Evolutionary conservation across 306 rosid species (phyloP), one percentile per base, ranked within the genome.

Genomic region (Malus orientalis): DNA sequence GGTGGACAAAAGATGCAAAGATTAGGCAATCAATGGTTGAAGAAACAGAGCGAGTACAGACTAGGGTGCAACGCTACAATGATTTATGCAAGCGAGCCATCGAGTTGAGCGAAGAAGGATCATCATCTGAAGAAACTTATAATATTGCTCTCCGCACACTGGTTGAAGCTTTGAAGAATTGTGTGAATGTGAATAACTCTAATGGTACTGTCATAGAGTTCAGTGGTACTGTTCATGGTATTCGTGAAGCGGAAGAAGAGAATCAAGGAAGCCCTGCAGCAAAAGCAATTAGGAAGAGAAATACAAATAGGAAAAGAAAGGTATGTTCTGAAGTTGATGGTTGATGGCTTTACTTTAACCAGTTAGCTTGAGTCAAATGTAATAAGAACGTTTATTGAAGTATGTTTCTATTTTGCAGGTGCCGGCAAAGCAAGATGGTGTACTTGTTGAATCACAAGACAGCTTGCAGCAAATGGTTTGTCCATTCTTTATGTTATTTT

Each of bases 1-100:
- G 98, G 81, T 93, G 98, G 98, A 86, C 96, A 64, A 93, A 91
- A 86, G 97, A 89, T 79, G 96, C 96, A 75, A 93, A 89, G 84
- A 82, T 74, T 77, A 76, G 83, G 77, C 86, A 86, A 68, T 77
- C 78, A 44, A 57, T 82, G 60, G 80, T 84, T 74, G 89, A 89
- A 80, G 90, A 81, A 54, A 81, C 87, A 60, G 84, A 82, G 74
- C 76, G 80, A 82, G 80, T 76, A 61, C 89, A 81, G 73, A 89
- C 87, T 73, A 85, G 98, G 84, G 91, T 79, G 67, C 96, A 89
- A 27, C 90, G 95, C 25, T 93, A 91, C 71, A 93, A 93, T 84
- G 90, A 93, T 69, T 76, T 93, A 69, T 93, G 98, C 76, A 93
- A 86, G 81, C 85, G 71, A 76, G 97, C 97, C 53, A 85, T 89